Percentiles rank a stretch among this genome's conserved stretches.
Evolutionary conservation across 75 land plant species (phyloP).

Genomic region (Adiantum capillusveneris): DNA sequence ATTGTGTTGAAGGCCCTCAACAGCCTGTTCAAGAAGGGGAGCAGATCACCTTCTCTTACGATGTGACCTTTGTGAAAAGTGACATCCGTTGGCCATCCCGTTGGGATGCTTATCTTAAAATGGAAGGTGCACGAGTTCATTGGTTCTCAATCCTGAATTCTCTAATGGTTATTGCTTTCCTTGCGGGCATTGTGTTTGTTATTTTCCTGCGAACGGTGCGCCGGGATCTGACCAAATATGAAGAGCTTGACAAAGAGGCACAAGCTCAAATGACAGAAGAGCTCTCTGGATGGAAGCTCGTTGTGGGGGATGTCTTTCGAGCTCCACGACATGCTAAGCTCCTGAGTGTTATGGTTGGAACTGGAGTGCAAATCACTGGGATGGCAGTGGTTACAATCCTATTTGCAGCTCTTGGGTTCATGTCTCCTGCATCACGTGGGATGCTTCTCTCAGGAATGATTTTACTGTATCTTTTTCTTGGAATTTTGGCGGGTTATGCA

Average conservation of each 20-base stretch:
- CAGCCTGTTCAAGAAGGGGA: slow-evolving; percentile 16
- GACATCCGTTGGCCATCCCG: slow-evolving; percentile 31
- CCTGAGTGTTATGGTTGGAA: slow-evolving; percentile 32
- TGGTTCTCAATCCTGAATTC: slow-evolving; percentile 45
- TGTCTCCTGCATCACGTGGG: slow-evolving; percentile 82
- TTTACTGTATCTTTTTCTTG: slow-evolving; percentile 72
- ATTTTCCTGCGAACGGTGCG: slow-evolving; percentile 33
- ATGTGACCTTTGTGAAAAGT: slow-evolving; percentile 30
- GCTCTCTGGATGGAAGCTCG: slow-evolving; percentile 45
- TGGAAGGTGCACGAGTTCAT: slow-evolving; percentile 39
- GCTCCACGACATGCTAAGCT: slow-evolving; percentile 19
- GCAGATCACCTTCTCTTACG: slow-evolving; percentile 21
- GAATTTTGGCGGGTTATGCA: slow-evolving; percentile 70
- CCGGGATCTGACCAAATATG: slow-evolving; percentile 33
- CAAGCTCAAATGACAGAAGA: slow-evolving; percentile 40
- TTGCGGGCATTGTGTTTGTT: slow-evolving; percentile 41
- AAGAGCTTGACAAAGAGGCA: slow-evolving; percentile 36
- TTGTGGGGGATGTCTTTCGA: slow-evolving; percentile 36
- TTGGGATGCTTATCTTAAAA: slow-evolving; percentile 42
- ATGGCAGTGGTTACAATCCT: slow-evolving; percentile 81
- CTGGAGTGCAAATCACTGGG: slow-evolving; percentile 50
- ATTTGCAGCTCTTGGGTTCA: slow-evolving; percentile 97
- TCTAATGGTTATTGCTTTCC: slow-evolving; percentile 33
- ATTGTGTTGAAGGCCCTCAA: slow-evolving; percentile 15
- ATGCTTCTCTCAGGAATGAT: slow-evolving; percentile 85